phyloP scores from a whole-genome alignment of 768 basidiomycete species.

The Trametopsis cervina region DNA sequence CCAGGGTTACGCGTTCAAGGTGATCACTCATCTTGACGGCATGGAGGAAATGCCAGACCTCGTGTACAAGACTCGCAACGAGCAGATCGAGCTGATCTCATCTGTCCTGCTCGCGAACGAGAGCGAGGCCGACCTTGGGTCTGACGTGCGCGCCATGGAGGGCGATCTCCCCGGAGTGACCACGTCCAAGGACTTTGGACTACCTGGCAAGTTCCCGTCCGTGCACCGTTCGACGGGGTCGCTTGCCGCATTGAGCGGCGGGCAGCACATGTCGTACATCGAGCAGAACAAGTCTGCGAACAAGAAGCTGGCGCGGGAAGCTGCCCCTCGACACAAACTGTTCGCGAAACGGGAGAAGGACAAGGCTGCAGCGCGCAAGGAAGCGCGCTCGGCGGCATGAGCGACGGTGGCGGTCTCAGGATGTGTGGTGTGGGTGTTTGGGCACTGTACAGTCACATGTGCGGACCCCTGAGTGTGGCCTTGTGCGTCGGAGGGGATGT shows the following conservation, averaged over 20 bases:
- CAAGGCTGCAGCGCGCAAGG: slow-evolving; percentile 46
- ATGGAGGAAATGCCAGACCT: slow-evolving; percentile 79
- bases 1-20: slow-evolving; percentile 99
- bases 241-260: slow-evolving; percentile 78
- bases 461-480: no score
- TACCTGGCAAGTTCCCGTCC: slow-evolving; percentile 52
- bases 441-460: background rate
- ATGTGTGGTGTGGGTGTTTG: background rate
- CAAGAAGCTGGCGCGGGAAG: slow-evolving; percentile 59
- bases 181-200: slow-evolving; percentile 82
- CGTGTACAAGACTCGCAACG: slow-evolving; percentile 85
- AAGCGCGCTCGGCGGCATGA: slow-evolving; percentile 23
- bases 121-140: slow-evolving; percentile 80
- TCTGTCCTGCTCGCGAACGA: slow-evolving; percentile 90
- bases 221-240: slow-evolving; percentile 79
- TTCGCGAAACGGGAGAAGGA: slow-evolving; percentile 83
- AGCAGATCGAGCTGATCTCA: slow-evolving; percentile 95
- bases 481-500: no score
- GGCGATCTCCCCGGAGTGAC: slow-evolving; percentile 82
- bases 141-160: slow-evolving; percentile 76
- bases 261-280: slow-evolving; percentile 87
- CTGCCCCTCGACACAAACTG: slow-evolving; percentile 60
- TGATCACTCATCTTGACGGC: slow-evolving; percentile 96
- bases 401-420: slow-evolving; percentile 31
- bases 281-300: slow-evolving; percentile 91